Evolutionary conservation across 73 alveolate genomes (phyloP).

Genomic region (Uronychia setigera): DNA sequence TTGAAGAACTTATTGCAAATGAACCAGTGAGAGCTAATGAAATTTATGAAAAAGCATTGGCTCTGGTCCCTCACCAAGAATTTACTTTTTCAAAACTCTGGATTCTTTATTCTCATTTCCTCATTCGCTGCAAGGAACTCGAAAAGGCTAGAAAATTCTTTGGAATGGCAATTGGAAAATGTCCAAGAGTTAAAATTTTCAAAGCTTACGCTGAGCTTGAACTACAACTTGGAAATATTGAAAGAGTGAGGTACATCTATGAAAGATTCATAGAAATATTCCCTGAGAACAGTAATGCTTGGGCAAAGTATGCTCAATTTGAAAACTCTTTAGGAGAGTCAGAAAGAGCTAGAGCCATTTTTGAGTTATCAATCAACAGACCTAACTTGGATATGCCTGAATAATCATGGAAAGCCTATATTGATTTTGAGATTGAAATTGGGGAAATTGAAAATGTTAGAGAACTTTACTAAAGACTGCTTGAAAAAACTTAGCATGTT

Average conservation of each 20-base stretch:
- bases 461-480: constrained; percentile 65
- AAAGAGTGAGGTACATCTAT: constrained; percentile 86
- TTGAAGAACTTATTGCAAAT: constrained; percentile 88
- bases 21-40: constrained; percentile 78
- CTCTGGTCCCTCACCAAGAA: constrained; percentile 87
- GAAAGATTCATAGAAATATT: constrained; percentile 81
- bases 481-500: constrained; percentile 81
- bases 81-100: constrained; percentile 94
- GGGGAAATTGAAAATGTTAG: constrained; percentile 73
- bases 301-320: constrained; percentile 90
- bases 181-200: constrained; percentile 87
- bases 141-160: constrained; percentile 90
- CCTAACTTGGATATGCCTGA: constrained; percentile 85
- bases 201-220: constrained; percentile 89
- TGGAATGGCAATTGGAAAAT: constrained; percentile 93
- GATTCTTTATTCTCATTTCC: constrained; percentile 89
- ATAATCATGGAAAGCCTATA: constrained; percentile 84
- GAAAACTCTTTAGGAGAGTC: constrained; percentile 88
- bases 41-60: constrained; percentile 84
- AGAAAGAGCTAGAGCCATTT: constrained; percentile 84
- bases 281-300: constrained; percentile 82
- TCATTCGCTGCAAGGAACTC: constrained; percentile 80
- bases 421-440: constrained; percentile 75
- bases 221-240: constrained; percentile 88
- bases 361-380: constrained; percentile 73